A percentile compares a stretch with the other conserved stretches of the same genome.
These are phyloP conservation scores for Cicer bijugum DNA, from an alignment of 306 rosid genomes.

Conservation along the genomic window DNA sequence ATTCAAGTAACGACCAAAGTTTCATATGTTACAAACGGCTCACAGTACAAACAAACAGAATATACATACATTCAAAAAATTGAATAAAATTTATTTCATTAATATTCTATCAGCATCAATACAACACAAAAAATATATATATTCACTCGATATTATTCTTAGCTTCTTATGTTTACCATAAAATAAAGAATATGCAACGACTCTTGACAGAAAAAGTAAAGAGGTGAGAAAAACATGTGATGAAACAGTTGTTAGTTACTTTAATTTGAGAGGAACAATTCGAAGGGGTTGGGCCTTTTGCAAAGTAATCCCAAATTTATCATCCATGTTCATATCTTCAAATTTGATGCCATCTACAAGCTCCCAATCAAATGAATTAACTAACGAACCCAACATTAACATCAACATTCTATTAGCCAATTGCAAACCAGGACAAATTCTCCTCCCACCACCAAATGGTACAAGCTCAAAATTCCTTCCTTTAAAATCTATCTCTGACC, in stretches of 20 bases:
- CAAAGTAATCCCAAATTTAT: constrained; percentile 42
- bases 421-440: constrained; percentile 31
- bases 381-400: constrained; percentile 36
- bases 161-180: too few species aligned
- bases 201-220: too few species aligned
- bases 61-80: too few species aligned
- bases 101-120: too few species aligned
- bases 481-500: constrained; percentile 34
- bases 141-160: too few species aligned
- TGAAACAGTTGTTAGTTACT: neutral
- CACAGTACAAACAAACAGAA: too few species aligned
- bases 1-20: too few species aligned
- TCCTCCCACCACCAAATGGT: constrained; percentile 39
- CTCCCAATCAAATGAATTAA: constrained; percentile 46
- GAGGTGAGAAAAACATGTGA: too few species aligned
- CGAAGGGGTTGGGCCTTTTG: constrained; percentile 35
- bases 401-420: constrained; percentile 44
- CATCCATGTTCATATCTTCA: constrained; percentile 29
- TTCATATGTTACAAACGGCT: too few species aligned
- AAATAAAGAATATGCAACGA: too few species aligned
- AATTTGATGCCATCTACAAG: constrained; percentile 16
- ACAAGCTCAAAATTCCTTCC: constrained; percentile 38
- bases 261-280: constrained; percentile 5
- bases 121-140: too few species aligned
- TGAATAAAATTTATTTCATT: too few species aligned